Conservation (phyloP, 805 yeast genomes). For the Sugiyamaella qingdaonensis region DNA sequence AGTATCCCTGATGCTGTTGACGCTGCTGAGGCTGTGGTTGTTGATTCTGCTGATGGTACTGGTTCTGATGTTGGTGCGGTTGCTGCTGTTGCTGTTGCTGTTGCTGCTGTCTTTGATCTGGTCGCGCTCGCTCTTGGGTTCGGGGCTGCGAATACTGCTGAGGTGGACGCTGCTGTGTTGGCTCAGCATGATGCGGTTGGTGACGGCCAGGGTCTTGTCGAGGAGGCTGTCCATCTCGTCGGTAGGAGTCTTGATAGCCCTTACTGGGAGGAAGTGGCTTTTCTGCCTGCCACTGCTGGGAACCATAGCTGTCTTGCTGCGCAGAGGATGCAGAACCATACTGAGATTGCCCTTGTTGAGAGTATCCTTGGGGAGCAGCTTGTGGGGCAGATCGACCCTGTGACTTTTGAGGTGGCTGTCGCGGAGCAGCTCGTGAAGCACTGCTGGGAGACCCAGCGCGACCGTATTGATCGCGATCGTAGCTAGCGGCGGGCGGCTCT, state of each 20-base stretch:
- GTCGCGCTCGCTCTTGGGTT: slow-evolving; percentile 1
- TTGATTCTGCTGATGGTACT: not conserved
- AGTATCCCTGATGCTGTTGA: not conserved
- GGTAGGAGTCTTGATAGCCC: too few relatives aligned
- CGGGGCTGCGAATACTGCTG: slow-evolving; percentile 6
- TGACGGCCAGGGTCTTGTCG: not conserved
- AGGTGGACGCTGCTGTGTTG: not conserved
- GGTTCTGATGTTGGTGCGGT: not conserved
- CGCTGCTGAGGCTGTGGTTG: not conserved
- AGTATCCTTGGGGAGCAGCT: not conserved
- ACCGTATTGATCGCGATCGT: not conserved
- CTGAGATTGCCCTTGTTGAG: not conserved
- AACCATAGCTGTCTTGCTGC: not conserved
- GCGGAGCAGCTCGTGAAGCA: not conserved
- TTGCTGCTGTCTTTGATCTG: slow-evolving; percentile 1
- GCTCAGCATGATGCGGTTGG: not conserved
- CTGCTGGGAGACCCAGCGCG: not conserved
- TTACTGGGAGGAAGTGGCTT: not conserved
- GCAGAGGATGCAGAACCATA: not conserved
- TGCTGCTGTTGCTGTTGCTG: slow-evolving; percentile 6
- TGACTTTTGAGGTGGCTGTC: not conserved
- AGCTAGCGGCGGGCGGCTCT: not conserved
- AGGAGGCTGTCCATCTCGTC: too few relatives aligned
- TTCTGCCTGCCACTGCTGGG: slow-evolving; percentile 9
- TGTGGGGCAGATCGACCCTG: not conserved